A percentile compares a stretch with the other conserved stretches of the same genome.
Evolutionary conservation across 2,329 filamentous ascomycete species (phyloP).

Genomic region (Pseudogymnoascus sp.): DNA sequence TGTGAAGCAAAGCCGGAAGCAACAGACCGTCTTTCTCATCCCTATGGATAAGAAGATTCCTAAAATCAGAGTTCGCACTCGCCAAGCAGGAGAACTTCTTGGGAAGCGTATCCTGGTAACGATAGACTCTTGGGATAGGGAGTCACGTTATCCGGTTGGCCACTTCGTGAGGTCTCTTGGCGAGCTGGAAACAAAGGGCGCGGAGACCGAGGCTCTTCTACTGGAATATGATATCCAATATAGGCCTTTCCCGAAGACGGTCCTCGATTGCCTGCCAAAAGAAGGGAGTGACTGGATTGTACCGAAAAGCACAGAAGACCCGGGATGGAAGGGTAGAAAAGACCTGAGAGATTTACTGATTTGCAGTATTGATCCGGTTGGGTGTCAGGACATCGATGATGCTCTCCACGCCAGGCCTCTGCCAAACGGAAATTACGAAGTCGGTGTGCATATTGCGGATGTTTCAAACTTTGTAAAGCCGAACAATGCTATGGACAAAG

Average conservation of each 20-base stretch:
- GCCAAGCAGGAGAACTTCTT: conserved; percentile 80
- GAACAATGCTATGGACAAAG: conserved; percentile 92
- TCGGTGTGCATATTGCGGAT: conserved; percentile 97
- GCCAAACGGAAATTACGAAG: conserved; percentile 89
- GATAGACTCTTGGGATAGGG: conserved; percentile 91
- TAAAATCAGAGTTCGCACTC: conserved; percentile 87
- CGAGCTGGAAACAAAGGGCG: conserved; percentile 92
- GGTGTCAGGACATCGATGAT: conserved; percentile 97
- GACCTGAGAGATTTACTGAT: conserved; percentile 82
- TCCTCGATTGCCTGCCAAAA: conserved; percentile 82
- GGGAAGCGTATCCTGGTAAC: conserved; percentile 89
- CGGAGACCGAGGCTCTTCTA: conserved; percentile 89
- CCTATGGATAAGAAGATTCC: conserved; percentile 98
- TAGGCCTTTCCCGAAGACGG: conserved; percentile 89
- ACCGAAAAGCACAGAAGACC: conserved; percentile 68
- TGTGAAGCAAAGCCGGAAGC: conserved; percentile 68
- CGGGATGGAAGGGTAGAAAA: conserved; percentile 77
- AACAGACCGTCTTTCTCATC: conserved; percentile 89
- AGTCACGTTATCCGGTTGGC: conserved; percentile 84
- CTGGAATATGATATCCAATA: conserved; percentile 98
- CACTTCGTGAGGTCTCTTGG: conserved; percentile 92
- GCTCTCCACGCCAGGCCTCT: conserved; percentile 80
- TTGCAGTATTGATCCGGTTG: conserved; percentile 94
- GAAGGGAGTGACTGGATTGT: conserved; percentile 95
- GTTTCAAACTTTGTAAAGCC: conserved; percentile 99